Evolutionary conservation across 108 stramenopile genomes (phyloP), one percentile per base, ranked within the genome.

Genomic region (Skeletonema menzelii): DNA sequence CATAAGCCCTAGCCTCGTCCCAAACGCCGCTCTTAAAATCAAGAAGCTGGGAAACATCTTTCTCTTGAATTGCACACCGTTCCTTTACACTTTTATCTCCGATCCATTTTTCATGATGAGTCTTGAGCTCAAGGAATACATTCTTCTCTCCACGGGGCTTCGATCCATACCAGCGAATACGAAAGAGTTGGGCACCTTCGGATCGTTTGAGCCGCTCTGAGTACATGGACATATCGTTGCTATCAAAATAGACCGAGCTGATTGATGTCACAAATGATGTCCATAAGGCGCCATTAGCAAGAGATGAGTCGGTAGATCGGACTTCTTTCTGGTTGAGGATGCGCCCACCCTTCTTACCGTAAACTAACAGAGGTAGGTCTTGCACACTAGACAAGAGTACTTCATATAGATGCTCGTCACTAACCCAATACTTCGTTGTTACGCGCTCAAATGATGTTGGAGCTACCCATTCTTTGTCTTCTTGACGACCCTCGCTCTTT

Each of bases 361-460:
- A 82, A 4, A 82, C 72, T n/a, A 82, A 47, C 8, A 82, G 57
- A 30, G 82, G 82, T 6, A 63, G 31, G 40, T 83, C 82, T 11
- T 17, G 14, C 14, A 57, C 65, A 69, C 64, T 34, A 8, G 19
- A 65, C 35, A 75, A 17, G 14, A 83, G 13, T 6, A 83, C 37
- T 28, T 83, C 63, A 15, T 77, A 37, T 5, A 83, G 27, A 19
- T 64, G 15, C 14, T 75, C 32, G 6, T 74, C 68, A 22, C 31
- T 20, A 19, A 83, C 77, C 82, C 82, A 79, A 66, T 79, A 83
- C 35, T 79, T 79, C 53, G 67, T 69, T 60, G 82, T 82, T 12
- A 40, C 40, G 26, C 79, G 35, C 37, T 80, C 60, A 58, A 80
- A 80, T 26, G 40, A 31, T 13, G 65, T 27, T 31, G 65, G 72